A percentile compares a stretch with the other conserved stretches of the same genome.
Evolutionary conservation across 129 eudicot species (phyloP).

Genomic region (Silybum marianum): DNA sequence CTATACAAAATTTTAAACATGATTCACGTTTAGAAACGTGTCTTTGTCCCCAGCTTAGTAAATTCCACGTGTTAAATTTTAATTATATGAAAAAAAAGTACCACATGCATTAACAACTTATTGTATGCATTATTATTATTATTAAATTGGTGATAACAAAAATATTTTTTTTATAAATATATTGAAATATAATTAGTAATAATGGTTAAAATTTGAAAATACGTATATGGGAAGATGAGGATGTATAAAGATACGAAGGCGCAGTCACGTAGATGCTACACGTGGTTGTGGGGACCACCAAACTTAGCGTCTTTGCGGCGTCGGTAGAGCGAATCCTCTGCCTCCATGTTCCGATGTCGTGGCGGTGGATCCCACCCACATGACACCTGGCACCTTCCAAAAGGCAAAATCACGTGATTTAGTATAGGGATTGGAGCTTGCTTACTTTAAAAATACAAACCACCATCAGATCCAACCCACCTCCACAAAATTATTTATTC

Average conservation of each 20-base stretch:
- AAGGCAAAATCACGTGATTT: constrained; percentile 49
- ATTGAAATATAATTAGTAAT: not conserved
- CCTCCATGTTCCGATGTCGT: constrained; percentile 34
- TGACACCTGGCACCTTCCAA: constrained; percentile 33
- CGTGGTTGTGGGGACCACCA: constrained; percentile 39
- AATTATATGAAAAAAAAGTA: not conserved
- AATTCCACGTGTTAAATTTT: not conserved
- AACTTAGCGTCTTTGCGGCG: constrained; percentile 39
- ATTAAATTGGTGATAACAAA: not conserved
- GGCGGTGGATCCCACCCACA: constrained; percentile 51
- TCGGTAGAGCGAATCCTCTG: constrained; percentile 32
- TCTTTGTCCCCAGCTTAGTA: not conserved
- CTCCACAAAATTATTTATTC: constrained; percentile 4
- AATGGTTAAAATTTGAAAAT: not conserved
- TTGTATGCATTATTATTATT: not conserved
- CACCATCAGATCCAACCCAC: constrained; percentile 1
- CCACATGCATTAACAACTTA: not conserved
- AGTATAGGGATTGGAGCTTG: constrained; percentile 49
- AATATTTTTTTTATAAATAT: too few relatives aligned
- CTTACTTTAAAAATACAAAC: constrained; percentile 11
- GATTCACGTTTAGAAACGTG: not conserved
- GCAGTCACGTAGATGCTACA: constrained; percentile 41
- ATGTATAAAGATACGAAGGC: constrained; percentile 19
- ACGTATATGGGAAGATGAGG: not conserved
- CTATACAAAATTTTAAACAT: not conserved